Percentiles rank a stretch among this genome's conserved stretches.
Evolutionary conservation across 2,329 filamentous ascomycete species (phyloP).

Genomic region (Clonostachys solani): DNA sequence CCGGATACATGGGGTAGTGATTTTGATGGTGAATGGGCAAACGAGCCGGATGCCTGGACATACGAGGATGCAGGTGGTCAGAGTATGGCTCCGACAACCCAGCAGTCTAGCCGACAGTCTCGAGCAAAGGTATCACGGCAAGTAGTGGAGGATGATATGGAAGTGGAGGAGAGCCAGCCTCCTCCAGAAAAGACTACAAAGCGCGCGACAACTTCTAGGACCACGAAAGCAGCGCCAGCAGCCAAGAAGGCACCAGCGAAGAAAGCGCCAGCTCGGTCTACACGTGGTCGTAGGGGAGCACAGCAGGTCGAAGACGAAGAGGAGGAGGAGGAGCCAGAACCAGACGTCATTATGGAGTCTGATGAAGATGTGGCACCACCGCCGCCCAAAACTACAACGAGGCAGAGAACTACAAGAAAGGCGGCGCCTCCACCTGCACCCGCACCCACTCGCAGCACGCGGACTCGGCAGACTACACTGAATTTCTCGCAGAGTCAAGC

Average conservation of each 20-base stretch:
- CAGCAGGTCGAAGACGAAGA: conserved; percentile 35
- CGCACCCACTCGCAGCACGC: conserved; percentile 4
- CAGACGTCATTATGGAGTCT: conserved; percentile 48
- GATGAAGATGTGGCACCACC: conserved; percentile 32
- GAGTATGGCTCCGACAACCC: conserved; percentile 3
- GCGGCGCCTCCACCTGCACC: conserved; percentile 6
- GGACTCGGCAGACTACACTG: conserved; percentile 24
- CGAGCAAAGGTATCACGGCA: conserved; percentile 7
- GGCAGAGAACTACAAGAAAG: conserved; percentile 11
- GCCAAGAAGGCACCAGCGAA: conserved; percentile 36
- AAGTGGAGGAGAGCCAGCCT: conserved; percentile 39
- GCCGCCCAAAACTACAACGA: conserved; percentile 27
- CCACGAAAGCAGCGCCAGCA: conserved; percentile 27
- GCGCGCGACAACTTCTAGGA: conserved; percentile 10
- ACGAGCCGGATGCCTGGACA: conserved; percentile 59
- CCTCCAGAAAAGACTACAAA: conserved; percentile 17
- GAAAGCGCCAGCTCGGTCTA: conserved; percentile 31
- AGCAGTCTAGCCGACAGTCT: conserved; percentile 5
- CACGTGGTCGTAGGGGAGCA: conserved; percentile 30
- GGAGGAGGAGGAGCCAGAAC: conserved; percentile 25
- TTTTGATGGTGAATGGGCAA: conserved; percentile 79
- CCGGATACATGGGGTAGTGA: conserved; percentile 88
- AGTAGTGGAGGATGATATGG: conserved; percentile 13
- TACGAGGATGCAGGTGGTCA: conserved; percentile 17
- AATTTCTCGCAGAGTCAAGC: conserved; percentile 24